A percentile compares a stretch with the other conserved stretches of the same genome.
Conservation (phyloP, 768 basidiomycete species). For the Rhodosporidiobolus sp. region DNA sequence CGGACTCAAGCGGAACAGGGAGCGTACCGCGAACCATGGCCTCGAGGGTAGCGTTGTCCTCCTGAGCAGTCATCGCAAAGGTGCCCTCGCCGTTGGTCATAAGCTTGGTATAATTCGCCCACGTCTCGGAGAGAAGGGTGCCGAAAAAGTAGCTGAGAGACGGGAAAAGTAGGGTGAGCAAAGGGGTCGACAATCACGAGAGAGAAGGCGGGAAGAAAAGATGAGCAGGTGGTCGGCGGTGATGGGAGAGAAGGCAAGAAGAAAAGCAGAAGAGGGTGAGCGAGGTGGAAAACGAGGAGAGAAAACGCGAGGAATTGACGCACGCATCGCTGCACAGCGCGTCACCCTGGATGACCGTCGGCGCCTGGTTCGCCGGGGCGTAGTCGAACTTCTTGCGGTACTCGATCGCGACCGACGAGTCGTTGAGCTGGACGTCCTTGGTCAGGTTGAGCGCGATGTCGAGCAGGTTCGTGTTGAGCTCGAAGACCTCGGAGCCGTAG, state of each 20-base stretch:
- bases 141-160: constrained; percentile 51
- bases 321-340: constrained; percentile 43
- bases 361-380: constrained; percentile 48
- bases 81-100: constrained; percentile 48
- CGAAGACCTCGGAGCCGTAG: constrained; percentile 56
- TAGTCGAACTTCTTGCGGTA: constrained; percentile 49
- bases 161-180: not conserved
- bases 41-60: constrained; percentile 53
- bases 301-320: not conserved
- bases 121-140: constrained; percentile 48
- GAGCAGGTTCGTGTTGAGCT: constrained; percentile 53
- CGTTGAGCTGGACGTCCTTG: constrained; percentile 48
- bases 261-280: too few species aligned
- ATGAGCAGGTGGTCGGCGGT: too few species aligned
- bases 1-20: too few species aligned
- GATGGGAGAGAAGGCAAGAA: too few species aligned
- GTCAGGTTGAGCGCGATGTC: constrained; percentile 47
- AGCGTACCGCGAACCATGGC: constrained; percentile 47
- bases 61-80: constrained; percentile 49
- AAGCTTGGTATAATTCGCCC: constrained; percentile 51
- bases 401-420: constrained; percentile 46
- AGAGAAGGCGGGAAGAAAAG: too few species aligned
- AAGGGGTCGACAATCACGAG: not conserved
- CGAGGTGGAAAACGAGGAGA: not conserved
- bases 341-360: constrained; percentile 50